Conservation (phyloP, 306 rosid genomes). For the Prunus fruticosa region DNA sequence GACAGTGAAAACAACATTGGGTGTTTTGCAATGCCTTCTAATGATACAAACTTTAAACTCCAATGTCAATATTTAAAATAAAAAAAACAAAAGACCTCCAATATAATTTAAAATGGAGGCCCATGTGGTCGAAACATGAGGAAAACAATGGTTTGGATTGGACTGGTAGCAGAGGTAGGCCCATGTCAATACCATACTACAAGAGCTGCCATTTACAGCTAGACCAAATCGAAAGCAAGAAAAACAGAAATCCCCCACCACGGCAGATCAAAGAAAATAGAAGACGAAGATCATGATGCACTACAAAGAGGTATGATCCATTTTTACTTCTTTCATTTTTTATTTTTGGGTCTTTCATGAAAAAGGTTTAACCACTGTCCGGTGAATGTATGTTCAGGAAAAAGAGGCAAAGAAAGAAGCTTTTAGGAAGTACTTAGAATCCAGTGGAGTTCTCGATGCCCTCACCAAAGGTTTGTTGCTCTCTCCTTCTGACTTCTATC, state of each 20-base stretch:
- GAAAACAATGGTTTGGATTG: neutral
- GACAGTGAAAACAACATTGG: too few species aligned
- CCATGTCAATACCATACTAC: neutral
- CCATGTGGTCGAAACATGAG: neutral
- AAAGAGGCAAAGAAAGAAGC: conserved; percentile 91
- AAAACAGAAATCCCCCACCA: neutral
- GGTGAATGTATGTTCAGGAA: conserved; percentile 41
- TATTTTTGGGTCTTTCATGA: neutral
- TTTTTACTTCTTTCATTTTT: neutral
- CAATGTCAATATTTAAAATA: too few species aligned
- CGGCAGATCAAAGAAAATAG: neutral
- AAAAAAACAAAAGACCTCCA: too few species aligned
- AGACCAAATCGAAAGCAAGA: neutral
- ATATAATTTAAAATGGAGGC: neutral
- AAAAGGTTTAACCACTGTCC: neutral
- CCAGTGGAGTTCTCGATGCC: conserved; percentile 89
- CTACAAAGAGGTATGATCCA: conserved; percentile 54
- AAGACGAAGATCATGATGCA: conserved; percentile 56
- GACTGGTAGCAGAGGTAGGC: neutral
- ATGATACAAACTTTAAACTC: too few species aligned
- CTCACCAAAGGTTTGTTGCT: conserved; percentile 78
- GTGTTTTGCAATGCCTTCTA: too few species aligned
- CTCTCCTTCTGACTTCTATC: neutral
- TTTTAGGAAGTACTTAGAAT: conserved; percentile 87
- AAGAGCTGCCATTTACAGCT: neutral